A percentile compares a stretch with the other conserved stretches of the same genome.
These are phyloP conservation scores for Penicillium turbatum DNA, from an alignment of 495 filamentous ascomycete genomes.

Conservation along the genomic window DNA sequence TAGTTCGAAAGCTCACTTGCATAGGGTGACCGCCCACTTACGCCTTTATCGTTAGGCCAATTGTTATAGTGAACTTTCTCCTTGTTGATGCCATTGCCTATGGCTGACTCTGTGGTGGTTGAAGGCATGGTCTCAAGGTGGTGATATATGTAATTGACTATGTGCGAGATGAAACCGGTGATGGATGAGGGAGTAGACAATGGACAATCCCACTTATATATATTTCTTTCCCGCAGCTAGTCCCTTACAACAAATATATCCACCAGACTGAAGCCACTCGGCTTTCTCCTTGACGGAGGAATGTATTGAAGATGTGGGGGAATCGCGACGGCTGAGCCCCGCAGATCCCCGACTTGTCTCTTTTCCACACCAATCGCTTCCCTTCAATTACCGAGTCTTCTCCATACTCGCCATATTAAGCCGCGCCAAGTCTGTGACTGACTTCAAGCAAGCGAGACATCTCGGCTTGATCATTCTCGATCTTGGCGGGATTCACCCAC, in stretches of 20 bases:
- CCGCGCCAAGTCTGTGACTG: neutral
- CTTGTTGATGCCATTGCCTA: neutral
- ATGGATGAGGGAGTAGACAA: neutral
- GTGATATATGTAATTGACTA: neutral
- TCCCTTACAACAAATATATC: too few species aligned
- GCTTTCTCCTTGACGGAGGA: neutral
- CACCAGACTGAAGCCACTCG: too few species aligned
- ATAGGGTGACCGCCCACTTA: neutral
- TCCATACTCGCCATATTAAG: neutral
- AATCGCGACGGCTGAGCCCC: constrained; percentile 20
- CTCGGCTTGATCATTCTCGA: neutral
- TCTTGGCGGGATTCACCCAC: constrained; percentile 1
- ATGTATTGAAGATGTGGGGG: constrained; percentile 11
- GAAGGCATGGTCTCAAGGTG: constrained; percentile 8
- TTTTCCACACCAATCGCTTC: constrained; percentile 5
- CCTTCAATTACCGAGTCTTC: constrained; percentile 6
- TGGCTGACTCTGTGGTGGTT: neutral
- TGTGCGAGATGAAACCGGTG: too few species aligned
- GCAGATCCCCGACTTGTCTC: neutral
- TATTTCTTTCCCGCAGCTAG: too few species aligned
- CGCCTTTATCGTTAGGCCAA: constrained; percentile 28
- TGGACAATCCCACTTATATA: neutral
- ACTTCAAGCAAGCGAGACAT: constrained; percentile 2
- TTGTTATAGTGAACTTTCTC: constrained; percentile 16
- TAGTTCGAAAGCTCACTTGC: neutral